Conservation (phyloP, 148 eudicot genomes). For the Limonium bicolor region DNA sequence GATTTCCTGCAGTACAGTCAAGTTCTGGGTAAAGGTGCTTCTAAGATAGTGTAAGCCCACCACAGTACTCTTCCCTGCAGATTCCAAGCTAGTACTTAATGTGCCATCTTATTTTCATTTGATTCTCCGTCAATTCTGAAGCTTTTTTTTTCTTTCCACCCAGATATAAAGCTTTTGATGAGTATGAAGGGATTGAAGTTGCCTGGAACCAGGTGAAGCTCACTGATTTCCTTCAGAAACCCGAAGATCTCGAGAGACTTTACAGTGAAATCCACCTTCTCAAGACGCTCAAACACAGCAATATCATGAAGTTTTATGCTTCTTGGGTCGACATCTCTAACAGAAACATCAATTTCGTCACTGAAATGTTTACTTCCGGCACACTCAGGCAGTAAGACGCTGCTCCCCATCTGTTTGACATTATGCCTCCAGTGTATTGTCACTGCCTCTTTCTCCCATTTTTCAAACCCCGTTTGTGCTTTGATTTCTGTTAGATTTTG, state of each 20-base stretch:
- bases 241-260: conserved; percentile 12
- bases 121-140: background rate
- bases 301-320: conserved; percentile 14
- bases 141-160: background rate
- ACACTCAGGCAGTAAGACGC: conserved; percentile 12
- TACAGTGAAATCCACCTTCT: conserved; percentile 11
- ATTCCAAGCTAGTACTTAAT: background rate
- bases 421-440: background rate
- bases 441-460: background rate
- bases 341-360: conserved; percentile 14
- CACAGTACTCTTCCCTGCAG: background rate
- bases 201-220: conserved; percentile 21
- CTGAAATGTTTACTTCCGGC: conserved; percentile 20
- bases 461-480: background rate
- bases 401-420: conserved; percentile 1
- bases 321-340: conserved; percentile 14
- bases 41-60: conserved; percentile 9
- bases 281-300: conserved; percentile 15
- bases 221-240: conserved; percentile 12
- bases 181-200: conserved; percentile 17
- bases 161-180: conserved; percentile 20
- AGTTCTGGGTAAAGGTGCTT: conserved; percentile 11
- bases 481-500: background rate
- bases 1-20: conserved; percentile 8
- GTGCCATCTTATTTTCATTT: background rate